phyloP scores from a whole-genome alignment of 2,329 filamentous ascomycete species.

The Beauveria sp. region DNA sequence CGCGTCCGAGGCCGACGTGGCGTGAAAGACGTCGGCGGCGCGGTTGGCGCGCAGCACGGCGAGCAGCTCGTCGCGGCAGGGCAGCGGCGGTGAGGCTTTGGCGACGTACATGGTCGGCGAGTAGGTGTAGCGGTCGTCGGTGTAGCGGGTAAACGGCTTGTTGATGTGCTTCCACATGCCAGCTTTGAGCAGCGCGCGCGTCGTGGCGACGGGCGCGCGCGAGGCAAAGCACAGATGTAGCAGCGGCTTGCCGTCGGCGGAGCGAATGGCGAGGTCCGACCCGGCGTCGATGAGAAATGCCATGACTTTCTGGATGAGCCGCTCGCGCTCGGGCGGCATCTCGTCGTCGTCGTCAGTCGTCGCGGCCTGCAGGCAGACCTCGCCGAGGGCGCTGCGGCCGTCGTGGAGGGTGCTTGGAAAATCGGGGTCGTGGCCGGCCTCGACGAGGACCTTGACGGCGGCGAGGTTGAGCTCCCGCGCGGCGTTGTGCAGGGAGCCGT shows the following conservation, averaged over 20 bases:
- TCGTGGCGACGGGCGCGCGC: constrained; percentile 44
- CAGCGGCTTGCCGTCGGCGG: constrained; percentile 48
- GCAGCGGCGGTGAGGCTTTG: constrained; percentile 35
- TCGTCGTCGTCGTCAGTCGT: constrained; percentile 31
- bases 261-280: constrained; percentile 48
- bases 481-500: constrained; percentile 61
- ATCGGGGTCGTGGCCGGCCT: constrained; percentile 54
- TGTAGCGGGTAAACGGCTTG: constrained; percentile 49
- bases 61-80: constrained; percentile 35
- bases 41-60: constrained; percentile 44
- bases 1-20: constrained; percentile 38
- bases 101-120: constrained; percentile 57
- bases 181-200: constrained; percentile 51
- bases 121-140: constrained; percentile 46
- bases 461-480: constrained; percentile 50
- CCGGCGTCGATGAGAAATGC: constrained; percentile 47
- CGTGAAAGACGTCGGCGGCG: constrained; percentile 46
- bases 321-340: constrained; percentile 40
- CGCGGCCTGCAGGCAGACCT: constrained; percentile 52
- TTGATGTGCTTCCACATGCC: constrained; percentile 60
- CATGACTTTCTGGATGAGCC: constrained; percentile 50
- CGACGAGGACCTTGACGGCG: constrained; percentile 48
- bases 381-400: constrained; percentile 56
- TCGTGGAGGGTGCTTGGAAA: constrained; percentile 56
- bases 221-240: constrained; percentile 55